Conservation (phyloP, 352 stramenopile species). For the Phytophthora capsici region DNA sequence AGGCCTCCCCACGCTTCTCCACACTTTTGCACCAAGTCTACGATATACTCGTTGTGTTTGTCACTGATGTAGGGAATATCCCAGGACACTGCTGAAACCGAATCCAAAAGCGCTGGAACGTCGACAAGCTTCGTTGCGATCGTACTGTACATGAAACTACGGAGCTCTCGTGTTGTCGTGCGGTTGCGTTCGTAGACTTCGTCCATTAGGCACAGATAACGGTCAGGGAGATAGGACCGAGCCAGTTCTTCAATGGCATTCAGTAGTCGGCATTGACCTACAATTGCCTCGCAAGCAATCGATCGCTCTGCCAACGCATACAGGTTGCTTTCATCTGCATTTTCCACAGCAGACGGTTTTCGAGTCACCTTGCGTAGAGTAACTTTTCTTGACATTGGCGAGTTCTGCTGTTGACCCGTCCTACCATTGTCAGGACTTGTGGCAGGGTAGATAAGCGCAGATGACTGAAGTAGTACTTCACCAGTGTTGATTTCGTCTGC, state of each 20-base stretch:
- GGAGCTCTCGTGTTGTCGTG: slow-evolving; percentile 57
- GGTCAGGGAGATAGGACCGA: slow-evolving; percentile 65
- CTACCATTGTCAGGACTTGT: slow-evolving; percentile 20
- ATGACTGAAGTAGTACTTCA: slow-evolving; percentile 58
- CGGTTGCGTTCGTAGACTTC: slow-evolving; percentile 68
- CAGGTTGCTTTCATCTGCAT: slow-evolving; percentile 59
- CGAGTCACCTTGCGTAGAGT: slow-evolving; percentile 63
- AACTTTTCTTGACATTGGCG: slow-evolving; percentile 36
- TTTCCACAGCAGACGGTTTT: slow-evolving; percentile 49
- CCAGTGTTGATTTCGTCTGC: slow-evolving; percentile 54
- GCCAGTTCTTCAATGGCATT: slow-evolving; percentile 72
- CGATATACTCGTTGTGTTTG: slow-evolving; percentile 82
- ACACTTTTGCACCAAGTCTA: slow-evolving; percentile 80
- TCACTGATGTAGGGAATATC: slow-evolving; percentile 72
- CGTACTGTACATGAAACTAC: slow-evolving; percentile 67
- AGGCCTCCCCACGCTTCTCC: slow-evolving; percentile 80
- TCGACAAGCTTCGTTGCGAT: slow-evolving; percentile 60
- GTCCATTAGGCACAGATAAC: slow-evolving; percentile 74
- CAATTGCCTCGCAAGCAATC: slow-evolving; percentile 70
- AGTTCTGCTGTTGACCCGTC: slow-evolving; percentile 26
- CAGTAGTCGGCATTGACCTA: slow-evolving; percentile 66
- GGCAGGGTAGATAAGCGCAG: slow-evolving; percentile 40
- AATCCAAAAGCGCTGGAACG: slow-evolving; percentile 45
- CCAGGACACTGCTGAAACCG: slow-evolving; percentile 65
- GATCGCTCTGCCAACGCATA: slow-evolving; percentile 69